Base-by-base conservation (phyloP, 352 stramenopile genomes). In the Phytopythium chamaehyphon region DNA sequence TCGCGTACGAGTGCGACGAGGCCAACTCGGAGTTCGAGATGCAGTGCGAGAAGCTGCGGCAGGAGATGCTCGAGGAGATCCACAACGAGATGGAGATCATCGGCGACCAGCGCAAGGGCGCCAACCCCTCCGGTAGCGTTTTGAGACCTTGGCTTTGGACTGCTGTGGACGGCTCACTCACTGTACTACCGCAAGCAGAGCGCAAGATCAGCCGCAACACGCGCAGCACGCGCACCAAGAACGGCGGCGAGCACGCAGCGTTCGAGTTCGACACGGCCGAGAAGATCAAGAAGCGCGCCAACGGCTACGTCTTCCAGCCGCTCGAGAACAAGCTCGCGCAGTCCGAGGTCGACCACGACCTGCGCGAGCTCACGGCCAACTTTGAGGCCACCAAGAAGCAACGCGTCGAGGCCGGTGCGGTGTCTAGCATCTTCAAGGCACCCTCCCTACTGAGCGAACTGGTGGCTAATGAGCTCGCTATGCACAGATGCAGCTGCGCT, bases 31-130 rank as follows among this genome's bases (percentile, higher is more conserved):
- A 92, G 62, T 92, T 81, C 40, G 61, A 85, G 40, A 50, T 89
- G 51, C 73, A 78, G 26, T 93, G 83, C 57, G 81, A 88, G 35
- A 88, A 87, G 56, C 59, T 93, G 47, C 77, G 82, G 18, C 75
- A 90, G 22, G 80, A 90, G 53, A 93, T 93, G 83, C 65, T 93
- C 22, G 80, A 90, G 23, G 83, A 93, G 61, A 93, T 93, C 63
- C 75, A 90, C 40, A 69, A 90, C 37, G 83, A 93, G 63, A 90
- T 93, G 64, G 79, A 93, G 55, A 85, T 89, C 49, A 66, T 90
- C 26, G 66, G 82, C 42, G 82, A 88, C 51, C 77, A 93, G 58
- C 78, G 75, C 46, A 87, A 83, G 23, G 76, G 78, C 43, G 73
- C 61, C 19, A 70, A 68, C 44, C 66, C 54, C 24, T 74, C 68